Base-by-base conservation (phyloP, 768 basidiomycete genomes). In the Macrolepiota albuminosa region DNA sequence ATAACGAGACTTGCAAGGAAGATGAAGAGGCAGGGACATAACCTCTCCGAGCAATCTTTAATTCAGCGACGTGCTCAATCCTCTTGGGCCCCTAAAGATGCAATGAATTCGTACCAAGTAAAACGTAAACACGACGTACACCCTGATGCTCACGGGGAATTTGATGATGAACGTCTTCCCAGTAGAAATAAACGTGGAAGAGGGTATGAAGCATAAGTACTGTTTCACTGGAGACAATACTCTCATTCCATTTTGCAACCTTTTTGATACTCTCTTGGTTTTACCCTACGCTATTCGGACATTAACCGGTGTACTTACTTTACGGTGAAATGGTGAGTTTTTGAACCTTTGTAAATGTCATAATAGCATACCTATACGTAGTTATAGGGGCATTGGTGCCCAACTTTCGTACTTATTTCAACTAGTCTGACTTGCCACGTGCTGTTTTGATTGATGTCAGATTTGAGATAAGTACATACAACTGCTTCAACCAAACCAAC, bases 91-190 rank as follows among this genome's bases (percentile, higher is more conserved):
- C 61, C 63, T 26, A 55, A 69, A 63, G 57, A 68, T 64, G 42
- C 67, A 58, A 50, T 61, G 66, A 56, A 60, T 65, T 46, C 16
- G 16, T 61, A 49, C 49, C 46, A 68, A 47, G 55, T 67, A 8
- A 81, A 78, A 64, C 75, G 78, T 24, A 78, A 75, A 64, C 68
- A 68, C 58, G 66, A 68, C 48, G 59, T 61, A 36, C 73, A 73
- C n/a, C 64, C 64, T 51, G 70, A 71, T 48, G 71, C 70, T 33
- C 64, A 66, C 33, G 52, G 54, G 18, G 64, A 63, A 47, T 43
- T 10, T 21, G 66, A 68, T 36, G 61, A 68, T 54, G 57, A 50
- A 21, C 31, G 33, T 18, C 37, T 58, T 9, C 48, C 57, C 10
- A 63, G 24, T 48, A 64, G 59, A 5, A 67, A 59, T 49, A 73